Base-by-base conservation (phyloP, 306 rosid genomes). In the Lathyrus aphaca region DNA sequence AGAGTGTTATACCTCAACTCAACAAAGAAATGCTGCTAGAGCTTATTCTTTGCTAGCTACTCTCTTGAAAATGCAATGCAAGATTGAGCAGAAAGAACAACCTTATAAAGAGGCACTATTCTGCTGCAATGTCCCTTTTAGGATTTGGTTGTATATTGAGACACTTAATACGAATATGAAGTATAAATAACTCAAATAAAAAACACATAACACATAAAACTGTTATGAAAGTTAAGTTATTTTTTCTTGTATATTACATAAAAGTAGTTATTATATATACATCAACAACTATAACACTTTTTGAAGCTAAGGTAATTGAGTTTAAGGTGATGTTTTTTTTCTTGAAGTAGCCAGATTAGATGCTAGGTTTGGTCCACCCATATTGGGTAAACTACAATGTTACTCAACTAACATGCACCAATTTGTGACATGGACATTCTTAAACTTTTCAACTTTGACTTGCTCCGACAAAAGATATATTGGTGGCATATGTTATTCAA, bases 321-420 rank as follows among this genome's bases (percentile, higher is more conserved):
- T 65, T 74, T 63, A 21, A 17, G 27, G 57, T 64, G 68, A 40
- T 63, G 37, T 12, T 62, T 23, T 56, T 42, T 42, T 71, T 54
- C n/a, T 25, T 25, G 29, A 51, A 63, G 74, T 67, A 61, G 66
- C 62, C 59, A 49, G 35, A 46, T 69, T 42, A 73, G 68, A 40
- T 32, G 60, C 69, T 61, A 67, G 73, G 77, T 74, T 79, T 69
- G 83, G 80, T 74, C 69, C 68, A 79, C 72, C 83, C 38, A 79
- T 63, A 68, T 68, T 25, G 58, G 61, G 73, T 74, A 48, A 79
- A 79, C 73, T 74, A 74, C 56, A 68, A 79, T 73, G 61, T 44
- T 79, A 68, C 68, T 44, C 32, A 79, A 74, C 83, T 55, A 79
- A 63, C 83, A 46, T 56, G 12, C 25, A 63, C 64, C 64, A 25